Evolutionary conservation across 2,329 filamentous ascomycete species (phyloP).

Genomic region (Fusarium setosum): DNA sequence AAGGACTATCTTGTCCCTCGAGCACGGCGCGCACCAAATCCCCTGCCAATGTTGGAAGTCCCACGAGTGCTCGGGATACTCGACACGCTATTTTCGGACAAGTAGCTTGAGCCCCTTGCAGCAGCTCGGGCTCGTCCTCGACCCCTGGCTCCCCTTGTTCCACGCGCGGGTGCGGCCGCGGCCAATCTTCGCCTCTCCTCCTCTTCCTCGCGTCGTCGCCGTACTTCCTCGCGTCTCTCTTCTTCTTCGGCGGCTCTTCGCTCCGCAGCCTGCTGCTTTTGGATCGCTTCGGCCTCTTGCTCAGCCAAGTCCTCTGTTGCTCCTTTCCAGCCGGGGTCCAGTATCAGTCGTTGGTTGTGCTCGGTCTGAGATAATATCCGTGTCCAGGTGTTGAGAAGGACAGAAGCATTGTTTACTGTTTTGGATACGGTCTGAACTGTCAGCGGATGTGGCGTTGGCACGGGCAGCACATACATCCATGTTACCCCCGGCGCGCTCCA

Average conservation of each 20-base stretch:
- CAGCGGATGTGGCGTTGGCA: slow-evolving; percentile 17
- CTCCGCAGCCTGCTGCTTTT: slow-evolving; percentile 81
- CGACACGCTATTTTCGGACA: slow-evolving; percentile 42
- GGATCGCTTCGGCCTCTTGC: slow-evolving; percentile 81
- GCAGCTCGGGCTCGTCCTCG: slow-evolving; percentile 43
- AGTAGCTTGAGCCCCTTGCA: slow-evolving; percentile 44
- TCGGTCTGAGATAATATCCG: slow-evolving; percentile 96
- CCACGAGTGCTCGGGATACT: slow-evolving; percentile 47
- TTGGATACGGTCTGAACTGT: slow-evolving; percentile 75
- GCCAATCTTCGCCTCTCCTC: slow-evolving; percentile 54
- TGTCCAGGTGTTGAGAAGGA: slow-evolving; percentile 94
- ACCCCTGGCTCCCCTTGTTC: slow-evolving; percentile 49
- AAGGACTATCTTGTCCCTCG: slow-evolving; percentile 44
- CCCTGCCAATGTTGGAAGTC: slow-evolving; percentile 50
- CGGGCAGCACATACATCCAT: slow-evolving; percentile 71
- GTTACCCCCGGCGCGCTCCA: slow-evolving; percentile 79
- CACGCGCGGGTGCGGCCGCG: slow-evolving; percentile 42
- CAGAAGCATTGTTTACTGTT: slow-evolving; percentile 89
- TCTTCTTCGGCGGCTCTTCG: slow-evolving; percentile 83
- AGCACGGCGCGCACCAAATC: slow-evolving; percentile 48
- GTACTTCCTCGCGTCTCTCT: slow-evolving; percentile 76
- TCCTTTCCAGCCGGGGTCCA: slow-evolving; percentile 91
- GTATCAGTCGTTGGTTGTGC: slow-evolving; percentile 92
- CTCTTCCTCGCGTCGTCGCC: slow-evolving; percentile 72
- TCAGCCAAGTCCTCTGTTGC: slow-evolving; percentile 88